Percentiles rank a stretch among this genome's conserved stretches.
Conservation (phyloP, 2,329 filamentous ascomycete species). For the Plenodomus biglobosus region DNA sequence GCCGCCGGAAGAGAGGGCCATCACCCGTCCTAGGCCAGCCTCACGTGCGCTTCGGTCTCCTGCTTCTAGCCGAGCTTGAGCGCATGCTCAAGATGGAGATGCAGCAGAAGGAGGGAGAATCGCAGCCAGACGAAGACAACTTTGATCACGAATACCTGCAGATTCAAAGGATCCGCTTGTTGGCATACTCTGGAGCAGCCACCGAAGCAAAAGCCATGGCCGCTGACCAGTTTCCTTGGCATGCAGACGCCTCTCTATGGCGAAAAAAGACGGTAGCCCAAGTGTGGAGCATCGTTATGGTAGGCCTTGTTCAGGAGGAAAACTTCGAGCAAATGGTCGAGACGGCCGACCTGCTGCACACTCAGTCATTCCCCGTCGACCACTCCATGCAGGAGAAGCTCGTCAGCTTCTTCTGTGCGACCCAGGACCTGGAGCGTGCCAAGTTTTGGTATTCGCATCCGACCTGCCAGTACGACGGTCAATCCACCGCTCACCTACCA, state of each 20-base stretch:
- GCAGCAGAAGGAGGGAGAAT: constrained; percentile 4
- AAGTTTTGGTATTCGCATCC: constrained; percentile 68
- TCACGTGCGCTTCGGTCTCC: constrained; percentile 46
- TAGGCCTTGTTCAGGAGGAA: constrained; percentile 64
- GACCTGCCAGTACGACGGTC: constrained; percentile 39
- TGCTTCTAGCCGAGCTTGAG: constrained; percentile 33
- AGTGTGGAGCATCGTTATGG: constrained; percentile 50
- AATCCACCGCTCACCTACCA: constrained; percentile 8
- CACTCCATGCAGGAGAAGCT: constrained; percentile 53
- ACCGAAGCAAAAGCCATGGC: constrained; percentile 31
- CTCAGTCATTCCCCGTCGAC: constrained; percentile 42
- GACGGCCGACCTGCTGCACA: constrained; percentile 57
- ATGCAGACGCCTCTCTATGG: constrained; percentile 3
- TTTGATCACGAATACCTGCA: constrained; percentile 5
- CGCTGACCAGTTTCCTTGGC: constrained; percentile 9
- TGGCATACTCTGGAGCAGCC: constrained; percentile 30
- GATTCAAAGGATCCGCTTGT: constrained; percentile 17
- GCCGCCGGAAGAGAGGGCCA: no score
- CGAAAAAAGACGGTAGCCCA: constrained; percentile 1
- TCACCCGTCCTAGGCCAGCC: constrained; percentile 42
- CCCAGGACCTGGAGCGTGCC: constrained; percentile 60
- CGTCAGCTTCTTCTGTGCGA: constrained; percentile 63
- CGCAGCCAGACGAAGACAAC: constrained; percentile 2
- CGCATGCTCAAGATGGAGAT: constrained; percentile 5
- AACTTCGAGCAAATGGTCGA: constrained; percentile 60